These are phyloP conservation scores for Hypoxylon fragiforme DNA, from an alignment of 495 filamentous ascomycete species.

Conservation along the genomic window DNA sequence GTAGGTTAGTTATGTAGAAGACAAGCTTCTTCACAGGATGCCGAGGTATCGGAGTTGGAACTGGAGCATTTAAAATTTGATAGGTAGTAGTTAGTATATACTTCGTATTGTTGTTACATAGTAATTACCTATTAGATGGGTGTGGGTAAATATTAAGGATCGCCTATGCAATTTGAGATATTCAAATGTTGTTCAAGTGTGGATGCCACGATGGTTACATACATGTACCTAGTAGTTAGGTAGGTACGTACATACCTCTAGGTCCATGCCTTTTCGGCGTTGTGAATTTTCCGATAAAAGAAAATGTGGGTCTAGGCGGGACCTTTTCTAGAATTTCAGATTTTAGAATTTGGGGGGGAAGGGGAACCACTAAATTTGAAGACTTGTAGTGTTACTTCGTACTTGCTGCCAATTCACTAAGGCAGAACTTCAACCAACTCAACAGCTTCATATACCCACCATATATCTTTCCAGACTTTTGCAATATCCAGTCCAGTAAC, in stretches of 20 bases:
- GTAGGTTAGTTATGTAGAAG: neutral
- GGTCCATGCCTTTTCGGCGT: constrained; percentile 8
- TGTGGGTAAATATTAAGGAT: too few relatives aligned
- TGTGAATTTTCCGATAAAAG: constrained; percentile 25
- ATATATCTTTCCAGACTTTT: too few relatives aligned
- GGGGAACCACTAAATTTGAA: neutral
- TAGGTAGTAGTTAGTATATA: too few relatives aligned
- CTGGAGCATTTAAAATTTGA: neutral
- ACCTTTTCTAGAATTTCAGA: constrained; percentile 29
- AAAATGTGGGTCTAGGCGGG: constrained; percentile 23
- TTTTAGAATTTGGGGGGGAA: constrained; percentile 8
- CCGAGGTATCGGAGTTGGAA: neutral
- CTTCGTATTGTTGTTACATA: too few relatives aligned
- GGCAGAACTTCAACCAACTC: constrained; percentile 13
- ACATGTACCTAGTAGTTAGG: neutral
- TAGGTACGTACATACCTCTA: neutral
- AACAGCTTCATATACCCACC: constrained; percentile 14
- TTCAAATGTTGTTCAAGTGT: too few relatives aligned
- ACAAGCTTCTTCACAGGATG: neutral
- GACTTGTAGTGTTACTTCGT: neutral
- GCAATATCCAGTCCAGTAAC: neutral
- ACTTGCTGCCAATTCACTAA: neutral
- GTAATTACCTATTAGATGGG: too few relatives aligned
- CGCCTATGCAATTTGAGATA: too few relatives aligned
- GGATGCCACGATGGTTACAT: too few relatives aligned